Conservation (phyloP, 2,329 filamentous ascomycete species). For the Epichloe sylvatica region DNA sequence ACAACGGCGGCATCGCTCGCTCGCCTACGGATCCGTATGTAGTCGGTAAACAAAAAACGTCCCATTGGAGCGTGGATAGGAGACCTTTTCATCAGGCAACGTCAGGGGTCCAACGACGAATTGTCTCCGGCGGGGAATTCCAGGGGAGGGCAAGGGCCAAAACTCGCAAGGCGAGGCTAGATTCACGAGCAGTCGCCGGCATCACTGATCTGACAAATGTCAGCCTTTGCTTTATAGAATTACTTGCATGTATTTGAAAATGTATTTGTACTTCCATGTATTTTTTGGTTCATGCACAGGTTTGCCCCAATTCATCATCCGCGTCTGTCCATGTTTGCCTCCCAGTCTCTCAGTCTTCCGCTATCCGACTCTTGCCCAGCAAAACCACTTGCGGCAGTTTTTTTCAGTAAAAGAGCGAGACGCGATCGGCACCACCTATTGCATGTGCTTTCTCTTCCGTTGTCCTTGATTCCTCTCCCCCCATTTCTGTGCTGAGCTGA, state of each 20-base stretch:
- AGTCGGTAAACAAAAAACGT: too few relatives aligned
- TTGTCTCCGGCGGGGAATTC: too few relatives aligned
- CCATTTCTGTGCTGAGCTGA: neutral
- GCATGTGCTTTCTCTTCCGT: constrained; percentile 1
- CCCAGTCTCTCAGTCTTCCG: constrained; percentile 11
- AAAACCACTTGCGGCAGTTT: constrained; percentile 11
- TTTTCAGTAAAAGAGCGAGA: constrained; percentile 6
- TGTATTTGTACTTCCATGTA: neutral
- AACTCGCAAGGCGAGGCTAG: too few relatives aligned
- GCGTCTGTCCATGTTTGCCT: constrained; percentile 10
- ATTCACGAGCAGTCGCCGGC: too few relatives aligned
- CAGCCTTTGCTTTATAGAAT: neutral
- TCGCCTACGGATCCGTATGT: too few relatives aligned
- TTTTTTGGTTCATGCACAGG: constrained; percentile 16
- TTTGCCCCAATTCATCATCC: constrained; percentile 17
- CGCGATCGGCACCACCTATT: neutral
- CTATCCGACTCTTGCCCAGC: constrained; percentile 5
- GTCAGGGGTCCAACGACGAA: too few relatives aligned
- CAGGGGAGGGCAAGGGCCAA: too few relatives aligned
- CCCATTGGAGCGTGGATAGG: too few relatives aligned
- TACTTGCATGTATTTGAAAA: too few relatives aligned
- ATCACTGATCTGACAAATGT: neutral
- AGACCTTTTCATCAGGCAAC: too few relatives aligned
- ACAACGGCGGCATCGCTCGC: too few relatives aligned
- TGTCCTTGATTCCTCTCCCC: constrained; percentile 4